These are phyloP conservation scores for Pythium aristosporum DNA, from an alignment of 352 stramenopile genomes.

Conservation along the genomic window DNA sequence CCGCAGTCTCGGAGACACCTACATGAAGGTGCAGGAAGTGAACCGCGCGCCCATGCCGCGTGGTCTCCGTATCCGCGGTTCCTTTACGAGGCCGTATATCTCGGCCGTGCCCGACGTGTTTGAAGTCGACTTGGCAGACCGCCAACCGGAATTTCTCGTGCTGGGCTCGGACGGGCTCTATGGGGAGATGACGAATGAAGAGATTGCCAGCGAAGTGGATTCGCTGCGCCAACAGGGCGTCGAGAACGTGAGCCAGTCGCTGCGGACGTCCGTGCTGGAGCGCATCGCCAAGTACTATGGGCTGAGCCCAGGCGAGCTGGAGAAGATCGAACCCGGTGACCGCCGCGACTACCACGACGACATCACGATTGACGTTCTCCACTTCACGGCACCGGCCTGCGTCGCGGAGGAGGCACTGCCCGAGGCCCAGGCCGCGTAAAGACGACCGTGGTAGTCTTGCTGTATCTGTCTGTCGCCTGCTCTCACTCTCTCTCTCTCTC, in stretches of 20 bases:
- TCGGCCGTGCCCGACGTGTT: slow-evolving; percentile 66
- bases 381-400: slow-evolving; percentile 41
- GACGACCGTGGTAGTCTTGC: not conserved
- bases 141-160: slow-evolving; percentile 60
- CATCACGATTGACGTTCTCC: slow-evolving; percentile 71
- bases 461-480: not conserved
- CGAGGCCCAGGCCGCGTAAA: slow-evolving; percentile 22
- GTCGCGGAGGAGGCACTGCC: not conserved
- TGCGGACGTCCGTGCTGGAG: slow-evolving; percentile 47
- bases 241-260: slow-evolving; percentile 51
- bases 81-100: slow-evolving; percentile 62
- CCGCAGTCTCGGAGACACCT: slow-evolving; percentile 63
- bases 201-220: slow-evolving; percentile 53
- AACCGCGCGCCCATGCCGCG: slow-evolving; percentile 62
- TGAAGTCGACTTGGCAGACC: slow-evolving; percentile 48
- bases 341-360: slow-evolving; percentile 70
- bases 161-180: slow-evolving; percentile 64
- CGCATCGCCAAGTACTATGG: slow-evolving; percentile 59
- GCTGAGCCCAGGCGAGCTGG: slow-evolving; percentile 43
- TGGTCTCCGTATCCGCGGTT: slow-evolving; percentile 52
- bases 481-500: not conserved
- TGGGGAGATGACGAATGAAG: slow-evolving; percentile 60
- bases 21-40: slow-evolving; percentile 78
- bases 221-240: slow-evolving; percentile 46
- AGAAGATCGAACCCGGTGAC: slow-evolving; percentile 53